Evolutionary conservation across 345 rosid species (phyloP).

Genomic region (Acer saccharum): DNA sequence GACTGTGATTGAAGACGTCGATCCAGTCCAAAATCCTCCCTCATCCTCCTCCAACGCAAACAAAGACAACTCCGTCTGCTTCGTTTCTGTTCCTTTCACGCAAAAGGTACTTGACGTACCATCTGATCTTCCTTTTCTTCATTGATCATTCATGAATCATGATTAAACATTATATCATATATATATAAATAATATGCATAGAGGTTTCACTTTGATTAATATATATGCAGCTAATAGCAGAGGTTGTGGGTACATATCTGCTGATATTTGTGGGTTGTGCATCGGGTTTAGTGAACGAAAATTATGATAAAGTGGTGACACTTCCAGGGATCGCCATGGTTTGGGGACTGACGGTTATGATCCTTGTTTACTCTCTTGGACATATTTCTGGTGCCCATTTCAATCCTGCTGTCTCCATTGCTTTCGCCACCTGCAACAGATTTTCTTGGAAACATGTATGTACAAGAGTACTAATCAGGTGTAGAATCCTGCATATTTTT

Average conservation of each 20-base stretch:
- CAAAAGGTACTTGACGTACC: constrained; percentile 54
- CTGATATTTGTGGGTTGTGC: constrained; percentile 84
- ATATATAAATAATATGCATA: too few relatives aligned
- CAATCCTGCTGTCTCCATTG: constrained; percentile 81
- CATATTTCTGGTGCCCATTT: constrained; percentile 46
- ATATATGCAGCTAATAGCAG: constrained; percentile 61
- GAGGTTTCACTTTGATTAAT: too few relatives aligned
- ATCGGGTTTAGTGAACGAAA: constrained; percentile 62
- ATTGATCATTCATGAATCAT: background rate
- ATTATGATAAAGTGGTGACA: constrained; percentile 63
- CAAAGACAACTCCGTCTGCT: constrained; percentile 37
- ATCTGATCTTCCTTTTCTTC: background rate
- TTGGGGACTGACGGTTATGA: constrained; percentile 88
- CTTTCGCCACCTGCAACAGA: constrained; percentile 79
- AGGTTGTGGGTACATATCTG: constrained; percentile 70
- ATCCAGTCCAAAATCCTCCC: constrained; percentile 19
- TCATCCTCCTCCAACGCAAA: constrained; percentile 28
- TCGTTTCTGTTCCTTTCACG: constrained; percentile 62
- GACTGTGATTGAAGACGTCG: constrained; percentile 48
- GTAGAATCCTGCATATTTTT: too few relatives aligned
- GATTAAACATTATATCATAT: too few relatives aligned
- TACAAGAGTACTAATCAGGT: too few relatives aligned
- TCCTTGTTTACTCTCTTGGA: constrained; percentile 75
- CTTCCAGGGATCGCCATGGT: constrained; percentile 70
- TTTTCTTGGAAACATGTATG: constrained; percentile 74